Base-by-base conservation (phyloP, 371 early-diverging fungal species). In the Mucor indicus region DNA sequence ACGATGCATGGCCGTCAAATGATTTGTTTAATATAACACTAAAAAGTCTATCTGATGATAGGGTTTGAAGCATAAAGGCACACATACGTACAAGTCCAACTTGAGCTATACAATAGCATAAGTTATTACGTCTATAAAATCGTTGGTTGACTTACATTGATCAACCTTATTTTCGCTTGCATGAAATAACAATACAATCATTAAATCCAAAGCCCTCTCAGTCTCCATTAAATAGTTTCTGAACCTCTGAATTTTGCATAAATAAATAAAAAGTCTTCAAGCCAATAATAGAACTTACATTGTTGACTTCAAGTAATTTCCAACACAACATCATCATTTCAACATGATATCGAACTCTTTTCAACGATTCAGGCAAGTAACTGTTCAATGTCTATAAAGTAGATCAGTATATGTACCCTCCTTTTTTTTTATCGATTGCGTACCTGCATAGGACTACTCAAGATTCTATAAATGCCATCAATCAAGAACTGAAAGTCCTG, bases 21-120 rank as follows among this genome's bases (percentile, higher is more conserved):
- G 80, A 50, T 33, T 79, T 80, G 69, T 92, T 93, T 25, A 95
- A 68, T 36, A 80, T 85, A 15, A 85, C 82, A 15, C 86, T 89
- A 62, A 91, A 93, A 11, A 74, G 62, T 20, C 87, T 79, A 46
- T 92, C 89, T 25, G 89, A 85, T 0, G 92, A 91, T 17, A 95
- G 62, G 10, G 85, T 80, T 55, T 93, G 95, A 19, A 95, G 69
- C 21, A 91, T 77, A 56, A 85, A 92, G 13, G 84, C 80, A 37
- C 87, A 86, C 79, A 91, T 84, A 31, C 91, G 80, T 12, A 88
- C 81, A 38, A 91, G 64, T 0, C 91, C 92, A 22, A 84, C 72
- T 68, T 88, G 84, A 21, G 85, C 86, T 80, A 56, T 71, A 30
- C 86, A 73, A 89, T 22, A 81, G 80, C 32, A 83, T 8, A 29